Evolutionary conservation across 371 early-diverging fungal genomes (phyloP).

Genomic region (Thermomucor indicae-seudaticae): DNA sequence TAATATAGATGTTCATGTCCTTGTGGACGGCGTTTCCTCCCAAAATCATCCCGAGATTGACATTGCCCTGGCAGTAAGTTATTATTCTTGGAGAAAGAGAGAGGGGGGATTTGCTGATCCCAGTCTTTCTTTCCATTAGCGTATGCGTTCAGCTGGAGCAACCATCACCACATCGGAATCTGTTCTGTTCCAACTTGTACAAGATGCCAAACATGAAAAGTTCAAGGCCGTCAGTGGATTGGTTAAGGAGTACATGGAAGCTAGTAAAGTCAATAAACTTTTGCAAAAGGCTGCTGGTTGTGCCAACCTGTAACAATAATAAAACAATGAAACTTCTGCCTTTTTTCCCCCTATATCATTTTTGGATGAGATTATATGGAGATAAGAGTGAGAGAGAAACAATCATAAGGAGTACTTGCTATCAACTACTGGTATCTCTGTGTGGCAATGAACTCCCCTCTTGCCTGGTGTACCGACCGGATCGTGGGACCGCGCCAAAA

Average conservation of each 20-base stretch:
- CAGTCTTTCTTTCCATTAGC: constrained; percentile 25
- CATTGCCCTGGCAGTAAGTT: constrained; percentile 76
- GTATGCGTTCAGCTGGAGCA: constrained; percentile 76
- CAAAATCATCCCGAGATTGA: constrained; percentile 79
- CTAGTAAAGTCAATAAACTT: constrained; percentile 60
- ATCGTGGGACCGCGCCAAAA: too few relatives aligned
- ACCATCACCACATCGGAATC: constrained; percentile 85
- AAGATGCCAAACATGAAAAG: constrained; percentile 72
- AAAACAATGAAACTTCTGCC: too few relatives aligned
- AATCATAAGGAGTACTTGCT: too few relatives aligned
- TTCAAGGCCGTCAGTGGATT: constrained; percentile 78
- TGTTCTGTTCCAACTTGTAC: constrained; percentile 86
- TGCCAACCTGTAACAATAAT: too few relatives aligned
- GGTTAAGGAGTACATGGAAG: constrained; percentile 76
- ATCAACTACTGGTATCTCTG: too few relatives aligned
- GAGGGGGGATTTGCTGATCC: not conserved
- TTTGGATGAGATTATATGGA: too few relatives aligned
- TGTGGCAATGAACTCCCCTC: too few relatives aligned
- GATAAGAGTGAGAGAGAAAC: too few relatives aligned
- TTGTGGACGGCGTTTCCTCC: constrained; percentile 91
- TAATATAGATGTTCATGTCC: constrained; percentile 76
- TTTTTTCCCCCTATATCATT: too few relatives aligned
- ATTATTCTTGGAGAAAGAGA: not conserved
- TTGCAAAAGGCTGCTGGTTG: constrained; percentile 35
- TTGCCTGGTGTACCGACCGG: too few relatives aligned